Evolutionary conservation across 2,329 filamentous ascomycete genomes (phyloP).

Genomic region (Hypoxylon sp.): DNA sequence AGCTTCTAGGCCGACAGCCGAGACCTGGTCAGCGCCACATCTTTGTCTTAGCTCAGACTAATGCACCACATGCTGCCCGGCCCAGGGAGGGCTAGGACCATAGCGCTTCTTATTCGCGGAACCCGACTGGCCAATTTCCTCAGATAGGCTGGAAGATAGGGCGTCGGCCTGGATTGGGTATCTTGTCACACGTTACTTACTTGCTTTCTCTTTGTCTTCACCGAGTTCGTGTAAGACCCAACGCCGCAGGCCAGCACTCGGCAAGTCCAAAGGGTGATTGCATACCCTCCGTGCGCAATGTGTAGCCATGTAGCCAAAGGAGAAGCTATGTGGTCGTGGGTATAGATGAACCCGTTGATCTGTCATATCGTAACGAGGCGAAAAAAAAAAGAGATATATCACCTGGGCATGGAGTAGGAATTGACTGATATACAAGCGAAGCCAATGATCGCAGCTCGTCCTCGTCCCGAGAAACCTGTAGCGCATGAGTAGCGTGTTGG

Average conservation of each 20-base stretch:
- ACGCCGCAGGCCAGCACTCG: neutral
- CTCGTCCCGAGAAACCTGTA: constrained; percentile 7
- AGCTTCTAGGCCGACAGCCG: no score
- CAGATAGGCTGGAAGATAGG: constrained; percentile 1
- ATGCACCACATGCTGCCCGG: constrained; percentile 7
- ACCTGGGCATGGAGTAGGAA: constrained; percentile 1
- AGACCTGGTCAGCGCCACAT: constrained; percentile 8
- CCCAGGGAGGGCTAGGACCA: neutral
- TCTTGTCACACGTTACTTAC: neutral
- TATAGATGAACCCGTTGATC: constrained; percentile 7
- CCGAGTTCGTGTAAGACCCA: neutral
- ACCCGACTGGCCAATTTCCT: constrained; percentile 15
- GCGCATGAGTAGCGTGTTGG: constrained; percentile 1
- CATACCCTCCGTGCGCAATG: neutral
- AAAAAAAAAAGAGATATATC: neutral
- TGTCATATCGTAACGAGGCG: neutral
- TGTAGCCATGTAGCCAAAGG: neutral
- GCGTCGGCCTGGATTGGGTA: neutral
- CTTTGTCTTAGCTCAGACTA: constrained; percentile 16
- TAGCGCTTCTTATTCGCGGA: constrained; percentile 13
- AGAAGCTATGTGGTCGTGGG: neutral
- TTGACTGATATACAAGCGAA: neutral
- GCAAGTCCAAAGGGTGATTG: neutral
- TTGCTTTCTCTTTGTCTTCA: neutral
- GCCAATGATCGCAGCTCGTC: constrained; percentile 2